Evolutionary conservation across 257 asterid species (phyloP), one percentile per base, ranked within the genome.

Genomic region (Vinca minor): DNA sequence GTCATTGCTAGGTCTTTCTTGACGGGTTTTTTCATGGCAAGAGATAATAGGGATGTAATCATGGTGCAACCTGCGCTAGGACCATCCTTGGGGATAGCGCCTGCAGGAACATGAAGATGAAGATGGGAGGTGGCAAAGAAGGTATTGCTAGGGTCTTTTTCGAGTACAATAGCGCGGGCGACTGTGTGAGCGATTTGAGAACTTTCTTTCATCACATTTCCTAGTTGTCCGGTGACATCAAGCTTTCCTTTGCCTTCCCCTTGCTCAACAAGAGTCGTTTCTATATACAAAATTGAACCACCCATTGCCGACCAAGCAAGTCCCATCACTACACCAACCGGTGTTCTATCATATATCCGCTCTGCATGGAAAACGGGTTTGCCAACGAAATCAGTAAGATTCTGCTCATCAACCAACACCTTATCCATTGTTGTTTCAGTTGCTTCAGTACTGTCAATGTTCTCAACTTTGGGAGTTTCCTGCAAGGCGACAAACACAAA

Each of bases 291-390:
- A 0, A 97, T 93, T 15, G 99, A 93, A 29, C 99, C 99, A 45
- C 99, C 99, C 99, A 93, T 93, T 67, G 99, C 76, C 1, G 99
- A 89, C 99, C 99, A 93, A 49, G 99, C 97, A 66, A 93, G 95
- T 65, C 99, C 97, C 99, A 93, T 93, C 31, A 89, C 97, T 7
- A 89, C 99, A 57, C 99, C 99, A 11, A 85, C 73, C 9, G 97
- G 99, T 17, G 97, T 87, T 57, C 76, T 87, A 44, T 84, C 94
- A 18, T 85, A 89, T 71, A 89, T 83, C 55, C 95, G 95, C 71
- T 93, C 99, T 17, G 95, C 97, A 35, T 89, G 99, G 77, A 89
- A 93, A 48, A 93, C 97, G 9, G 99, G 99, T 80, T 93, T 93
- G 65, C 99, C 99, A 1, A 93, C 96, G 57, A 70, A 93, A 63